Conservation (phyloP, 345 rosid species). For the Sonneratia caseolaris region DNA sequence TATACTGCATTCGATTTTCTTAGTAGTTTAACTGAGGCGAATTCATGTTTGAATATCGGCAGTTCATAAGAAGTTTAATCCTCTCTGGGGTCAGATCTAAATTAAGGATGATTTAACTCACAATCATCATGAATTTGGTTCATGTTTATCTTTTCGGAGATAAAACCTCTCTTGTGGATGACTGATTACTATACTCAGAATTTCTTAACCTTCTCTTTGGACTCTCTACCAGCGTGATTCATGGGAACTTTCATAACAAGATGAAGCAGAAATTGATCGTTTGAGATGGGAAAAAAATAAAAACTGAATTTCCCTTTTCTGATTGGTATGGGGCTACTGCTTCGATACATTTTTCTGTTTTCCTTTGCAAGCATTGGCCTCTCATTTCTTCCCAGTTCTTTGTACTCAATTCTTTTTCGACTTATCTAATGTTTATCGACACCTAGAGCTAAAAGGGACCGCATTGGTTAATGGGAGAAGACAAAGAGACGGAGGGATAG, state of each 20-base stretch:
- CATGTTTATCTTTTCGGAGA: no score
- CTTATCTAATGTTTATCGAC: background rate
- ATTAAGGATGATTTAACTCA: no score
- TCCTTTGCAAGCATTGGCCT: background rate
- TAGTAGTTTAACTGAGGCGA: background rate
- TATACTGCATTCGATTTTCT: background rate
- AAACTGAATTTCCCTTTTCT: background rate
- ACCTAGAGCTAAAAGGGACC: background rate
- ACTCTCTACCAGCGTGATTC: no score
- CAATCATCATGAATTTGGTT: no score
- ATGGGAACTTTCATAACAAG: no score
- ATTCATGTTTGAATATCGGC: background rate
- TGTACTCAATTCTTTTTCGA: background rate
- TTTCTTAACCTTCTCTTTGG: no score
- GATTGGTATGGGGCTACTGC: background rate
- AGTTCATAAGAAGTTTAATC: background rate
- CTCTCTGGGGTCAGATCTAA: no score
- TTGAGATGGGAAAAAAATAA: no score
- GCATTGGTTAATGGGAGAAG: background rate
- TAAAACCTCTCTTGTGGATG: no score
- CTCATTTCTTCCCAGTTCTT: background rate
- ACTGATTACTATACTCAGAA: no score
- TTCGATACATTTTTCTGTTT: background rate
- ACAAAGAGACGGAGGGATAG: background rate
- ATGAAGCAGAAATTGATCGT: no score